A percentile compares a stretch with the other conserved stretches of the same genome.
phyloP scores from a whole-genome alignment of 1,139 yeast genomes.

The Starmera stellimalicola region DNA sequence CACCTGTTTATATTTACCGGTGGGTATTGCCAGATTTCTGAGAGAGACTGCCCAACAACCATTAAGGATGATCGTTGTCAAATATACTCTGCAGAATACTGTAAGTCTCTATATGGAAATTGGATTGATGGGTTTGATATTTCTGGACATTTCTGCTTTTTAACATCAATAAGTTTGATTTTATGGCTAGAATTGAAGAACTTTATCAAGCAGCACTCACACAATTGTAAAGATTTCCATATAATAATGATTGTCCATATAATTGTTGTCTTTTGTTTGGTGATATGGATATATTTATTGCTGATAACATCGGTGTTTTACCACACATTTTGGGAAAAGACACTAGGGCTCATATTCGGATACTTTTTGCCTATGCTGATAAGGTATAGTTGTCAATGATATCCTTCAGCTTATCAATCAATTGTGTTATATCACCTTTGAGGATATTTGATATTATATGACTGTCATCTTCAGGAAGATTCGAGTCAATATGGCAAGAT shows the following conservation, averaged over 20 bases:
- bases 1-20: slow-evolving; percentile 25
- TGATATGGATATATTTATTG: slow-evolving; percentile 37
- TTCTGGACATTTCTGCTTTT: slow-evolving; percentile 54
- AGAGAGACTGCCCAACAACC: not conserved
- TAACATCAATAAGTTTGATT: slow-evolving; percentile 39
- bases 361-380: slow-evolving; percentile 30
- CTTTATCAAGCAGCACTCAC: not conserved
- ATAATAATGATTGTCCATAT: slow-evolving; percentile 4
- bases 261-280: slow-evolving; percentile 13
- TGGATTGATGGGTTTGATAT: slow-evolving; percentile 56
- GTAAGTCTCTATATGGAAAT: slow-evolving; percentile 20
- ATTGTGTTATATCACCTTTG: slow-evolving; percentile 8
- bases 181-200: slow-evolving; percentile 27
- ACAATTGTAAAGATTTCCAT: not conserved
- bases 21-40: slow-evolving; percentile 20
- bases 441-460: slow-evolving; percentile 8
- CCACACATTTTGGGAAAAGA: slow-evolving; percentile 50
- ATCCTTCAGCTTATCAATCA: slow-evolving; percentile 10
- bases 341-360: slow-evolving; percentile 42
- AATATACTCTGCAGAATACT: slow-evolving; percentile 12
- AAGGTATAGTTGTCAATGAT: slow-evolving; percentile 17
- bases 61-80: slow-evolving; percentile 6
- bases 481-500: slow-evolving; percentile 12
- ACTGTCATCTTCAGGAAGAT: slow-evolving; percentile 12
- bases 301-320: slow-evolving; percentile 49